Conservation (phyloP, 2,329 filamentous ascomycete species). For the Aspergillus phoenicis region DNA sequence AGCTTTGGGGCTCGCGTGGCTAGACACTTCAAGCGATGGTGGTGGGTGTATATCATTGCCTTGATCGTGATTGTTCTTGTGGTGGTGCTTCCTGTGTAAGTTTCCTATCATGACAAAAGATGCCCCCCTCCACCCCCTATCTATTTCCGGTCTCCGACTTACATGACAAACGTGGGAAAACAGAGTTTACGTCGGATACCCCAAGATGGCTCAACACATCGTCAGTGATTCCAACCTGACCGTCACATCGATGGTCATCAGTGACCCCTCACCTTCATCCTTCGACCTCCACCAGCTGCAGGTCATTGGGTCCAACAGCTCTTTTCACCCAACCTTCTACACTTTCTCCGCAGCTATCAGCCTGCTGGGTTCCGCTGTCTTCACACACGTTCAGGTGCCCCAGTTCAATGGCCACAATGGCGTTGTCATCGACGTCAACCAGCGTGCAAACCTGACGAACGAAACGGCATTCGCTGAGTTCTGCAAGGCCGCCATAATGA, state of each 20-base stretch:
- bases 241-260: slow-evolving; percentile 55
- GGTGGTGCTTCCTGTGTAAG: slow-evolving; percentile 60
- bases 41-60: slow-evolving; percentile 58
- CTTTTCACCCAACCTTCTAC: slow-evolving; percentile 58
- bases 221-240: slow-evolving; percentile 56
- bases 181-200: slow-evolving; percentile 62
- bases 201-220: slow-evolving; percentile 58
- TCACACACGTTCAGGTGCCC: slow-evolving; percentile 52
- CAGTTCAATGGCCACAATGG: slow-evolving; percentile 47
- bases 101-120: slow-evolving; percentile 13
- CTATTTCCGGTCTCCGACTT: neutral
- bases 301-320: slow-evolving; percentile 51
- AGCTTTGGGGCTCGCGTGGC: slow-evolving; percentile 31
- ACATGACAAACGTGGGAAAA: neutral
- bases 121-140: neutral
- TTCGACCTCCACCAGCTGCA: slow-evolving; percentile 54
- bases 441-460: slow-evolving; percentile 49
- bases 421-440: slow-evolving; percentile 45
- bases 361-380: slow-evolving; percentile 46
- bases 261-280: slow-evolving; percentile 51
- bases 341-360: slow-evolving; percentile 56
- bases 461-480: slow-evolving; percentile 53
- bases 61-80: slow-evolving; percentile 56
- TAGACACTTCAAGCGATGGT: slow-evolving; percentile 49
- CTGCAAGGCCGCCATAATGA: slow-evolving; percentile 51